Percentiles rank a stretch among this genome's conserved stretches.
Conservation (phyloP, 2,329 filamentous ascomycete species). For the Cytospora piceae region DNA sequence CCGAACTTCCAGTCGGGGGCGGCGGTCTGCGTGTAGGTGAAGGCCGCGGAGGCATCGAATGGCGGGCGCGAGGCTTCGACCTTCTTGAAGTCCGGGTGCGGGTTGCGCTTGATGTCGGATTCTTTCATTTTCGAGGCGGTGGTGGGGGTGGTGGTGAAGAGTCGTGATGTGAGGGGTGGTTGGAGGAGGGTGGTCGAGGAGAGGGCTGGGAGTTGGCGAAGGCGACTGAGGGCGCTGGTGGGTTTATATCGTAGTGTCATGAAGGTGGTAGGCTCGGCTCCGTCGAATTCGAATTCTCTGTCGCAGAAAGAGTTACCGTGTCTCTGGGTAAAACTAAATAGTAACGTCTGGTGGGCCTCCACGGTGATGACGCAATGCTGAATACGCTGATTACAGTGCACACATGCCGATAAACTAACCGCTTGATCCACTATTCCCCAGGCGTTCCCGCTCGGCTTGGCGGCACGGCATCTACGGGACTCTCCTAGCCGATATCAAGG, state of each 20-base stretch:
- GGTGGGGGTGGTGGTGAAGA: constrained; percentile 18
- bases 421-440: not conserved
- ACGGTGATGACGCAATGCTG: constrained; percentile 21
- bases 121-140: constrained; percentile 38
- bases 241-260: constrained; percentile 7
- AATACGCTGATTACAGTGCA: not conserved
- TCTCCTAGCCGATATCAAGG: not conserved
- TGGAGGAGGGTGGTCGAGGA: not conserved
- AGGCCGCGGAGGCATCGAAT: constrained; percentile 54
- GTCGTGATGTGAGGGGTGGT: not conserved
- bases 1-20: constrained; percentile 69
- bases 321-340: too few relatives aligned
- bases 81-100: constrained; percentile 74
- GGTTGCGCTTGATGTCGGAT: constrained; percentile 60
- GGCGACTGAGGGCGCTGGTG: not conserved
- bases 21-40: constrained; percentile 66
- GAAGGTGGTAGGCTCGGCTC: not conserved
- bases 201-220: constrained; percentile 6
- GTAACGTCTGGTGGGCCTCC: not conserved
- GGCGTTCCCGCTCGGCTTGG: not conserved
- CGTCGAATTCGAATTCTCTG: not conserved
- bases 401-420: constrained; percentile 1
- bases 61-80: constrained; percentile 68
- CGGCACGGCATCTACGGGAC: not conserved
- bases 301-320: not conserved